phyloP scores from a whole-genome alignment of 225 moss, liverwort and hornwort species.

The Antitrichia curtipendula region DNA sequence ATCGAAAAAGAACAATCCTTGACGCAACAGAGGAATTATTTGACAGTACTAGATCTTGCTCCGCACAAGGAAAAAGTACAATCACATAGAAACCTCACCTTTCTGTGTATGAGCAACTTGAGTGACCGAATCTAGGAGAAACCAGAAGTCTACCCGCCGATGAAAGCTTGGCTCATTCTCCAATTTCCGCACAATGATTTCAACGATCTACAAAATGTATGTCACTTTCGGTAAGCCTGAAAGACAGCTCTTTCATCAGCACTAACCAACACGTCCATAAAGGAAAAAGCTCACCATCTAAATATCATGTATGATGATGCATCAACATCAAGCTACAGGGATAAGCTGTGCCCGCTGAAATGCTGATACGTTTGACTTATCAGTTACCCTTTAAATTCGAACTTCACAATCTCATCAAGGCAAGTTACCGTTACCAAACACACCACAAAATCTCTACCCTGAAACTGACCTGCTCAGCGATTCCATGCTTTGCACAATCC shows the following conservation, averaged over 20 bases:
- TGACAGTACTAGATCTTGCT: neutral
- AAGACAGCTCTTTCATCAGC: neutral
- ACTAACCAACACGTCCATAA: neutral
- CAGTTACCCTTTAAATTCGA: neutral
- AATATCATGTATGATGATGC: neutral
- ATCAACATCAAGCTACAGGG: neutral
- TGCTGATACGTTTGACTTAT: neutral
- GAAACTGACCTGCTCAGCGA: conserved; percentile 77
- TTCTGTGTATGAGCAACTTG: conserved; percentile 67
- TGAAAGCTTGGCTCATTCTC: conserved; percentile 96
- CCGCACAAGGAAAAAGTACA: neutral
- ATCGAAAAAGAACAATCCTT: neutral
- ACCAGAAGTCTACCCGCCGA: conserved; percentile 92
- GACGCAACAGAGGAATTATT: neutral
- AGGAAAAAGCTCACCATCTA: neutral
- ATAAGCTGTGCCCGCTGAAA: neutral
- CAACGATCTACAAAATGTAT: conserved; percentile 57
- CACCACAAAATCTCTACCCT: neutral
- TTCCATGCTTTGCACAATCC: conserved; percentile 89
- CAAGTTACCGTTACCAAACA: neutral
- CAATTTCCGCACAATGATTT: conserved; percentile 73
- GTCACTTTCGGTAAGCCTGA: neutral
- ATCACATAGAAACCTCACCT: conserved; percentile 33
- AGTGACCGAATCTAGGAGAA: conserved; percentile 93
- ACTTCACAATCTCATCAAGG: neutral